Conservation (phyloP, 495 filamentous ascomycete genomes). For the Aeminium ludgeri region DNA sequence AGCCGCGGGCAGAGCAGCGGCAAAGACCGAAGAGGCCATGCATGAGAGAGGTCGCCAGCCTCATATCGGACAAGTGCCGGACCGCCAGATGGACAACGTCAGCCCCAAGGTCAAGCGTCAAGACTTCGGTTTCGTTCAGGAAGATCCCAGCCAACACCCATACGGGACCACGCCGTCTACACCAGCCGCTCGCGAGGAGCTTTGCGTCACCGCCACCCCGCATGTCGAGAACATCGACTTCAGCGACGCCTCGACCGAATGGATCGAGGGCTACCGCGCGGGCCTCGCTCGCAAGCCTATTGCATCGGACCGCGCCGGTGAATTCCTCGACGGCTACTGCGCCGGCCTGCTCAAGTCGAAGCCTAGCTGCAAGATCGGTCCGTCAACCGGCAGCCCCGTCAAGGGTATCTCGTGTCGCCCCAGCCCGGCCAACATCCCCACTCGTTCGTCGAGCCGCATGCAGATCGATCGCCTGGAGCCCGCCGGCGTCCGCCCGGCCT, state of each 20-base stretch:
- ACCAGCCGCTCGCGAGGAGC: slow-evolving; percentile 1
- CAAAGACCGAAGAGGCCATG: neutral
- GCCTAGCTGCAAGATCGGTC: neutral
- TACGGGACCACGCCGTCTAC: neutral
- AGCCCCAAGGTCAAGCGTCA: slow-evolving; percentile 15
- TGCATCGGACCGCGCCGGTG: slow-evolving; percentile 8
- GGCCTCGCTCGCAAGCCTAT: slow-evolving; percentile 17
- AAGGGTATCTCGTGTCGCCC: slow-evolving; percentile 4
- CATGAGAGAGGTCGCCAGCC: neutral
- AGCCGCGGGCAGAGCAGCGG: neutral
- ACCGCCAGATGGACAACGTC: slow-evolving; percentile 13
- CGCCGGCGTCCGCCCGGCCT: neutral
- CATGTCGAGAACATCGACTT: slow-evolving; percentile 8
- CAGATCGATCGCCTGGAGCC: neutral
- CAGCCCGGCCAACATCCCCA: neutral
- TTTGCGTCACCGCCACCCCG: slow-evolving; percentile 1
- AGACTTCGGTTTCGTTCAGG: slow-evolving; percentile 4
- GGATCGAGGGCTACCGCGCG: slow-evolving; percentile 21
- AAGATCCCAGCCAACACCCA: neutral
- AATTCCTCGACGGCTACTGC: slow-evolving; percentile 20
- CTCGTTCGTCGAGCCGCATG: neutral
- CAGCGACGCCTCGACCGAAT: slow-evolving; percentile 4
- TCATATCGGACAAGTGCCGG: slow-evolving; percentile 7
- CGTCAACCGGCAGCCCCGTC: slow-evolving; percentile 5
- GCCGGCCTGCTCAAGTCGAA: slow-evolving; percentile 14